Conservation (phyloP, 352 stramenopile genomes). For the Pythium aristosporum region DNA sequence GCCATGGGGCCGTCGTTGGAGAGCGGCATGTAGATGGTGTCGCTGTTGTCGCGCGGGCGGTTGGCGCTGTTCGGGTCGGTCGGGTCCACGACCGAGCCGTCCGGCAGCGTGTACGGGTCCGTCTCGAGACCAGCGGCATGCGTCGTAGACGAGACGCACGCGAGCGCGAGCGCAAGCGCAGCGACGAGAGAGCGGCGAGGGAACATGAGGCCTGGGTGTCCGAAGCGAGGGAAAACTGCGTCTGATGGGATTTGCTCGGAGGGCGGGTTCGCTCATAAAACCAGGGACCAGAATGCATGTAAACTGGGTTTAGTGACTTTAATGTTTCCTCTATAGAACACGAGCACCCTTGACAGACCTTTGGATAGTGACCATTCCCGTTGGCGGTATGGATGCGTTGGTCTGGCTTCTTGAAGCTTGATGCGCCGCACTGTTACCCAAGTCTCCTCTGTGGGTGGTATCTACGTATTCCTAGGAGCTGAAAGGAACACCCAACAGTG, state of each 20-base stretch:
- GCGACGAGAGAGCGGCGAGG: not conserved
- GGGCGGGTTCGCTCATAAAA: not conserved
- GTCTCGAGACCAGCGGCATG: not conserved
- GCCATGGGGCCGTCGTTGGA: constrained; percentile 10
- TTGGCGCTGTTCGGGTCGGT: not conserved
- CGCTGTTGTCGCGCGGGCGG: too few relatives aligned
- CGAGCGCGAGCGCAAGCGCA: not conserved
- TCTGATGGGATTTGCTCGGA: too few relatives aligned
- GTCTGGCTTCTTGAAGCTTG: not conserved
- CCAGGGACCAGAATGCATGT: not conserved
- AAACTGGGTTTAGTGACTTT: not conserved
- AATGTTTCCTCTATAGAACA: not conserved
- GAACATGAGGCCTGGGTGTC: not conserved
- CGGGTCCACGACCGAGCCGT: constrained; percentile 12
- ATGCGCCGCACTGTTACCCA: not conserved
- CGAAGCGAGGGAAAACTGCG: not conserved
- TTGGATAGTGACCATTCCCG: not conserved
- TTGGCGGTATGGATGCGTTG: not conserved
- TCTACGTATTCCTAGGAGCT: not conserved
- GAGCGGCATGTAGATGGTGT: constrained; percentile 14
- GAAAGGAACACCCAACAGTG: not conserved
- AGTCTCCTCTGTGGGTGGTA: not conserved
- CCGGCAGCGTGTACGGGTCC: constrained; percentile 9
- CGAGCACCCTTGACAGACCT: not conserved
- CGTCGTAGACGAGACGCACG: not conserved